Percentiles rank a stretch among this genome's conserved stretches.
Evolutionary conservation across 495 filamentous ascomycete species (phyloP).

Genomic region (Daldinia bambusicola): DNA sequence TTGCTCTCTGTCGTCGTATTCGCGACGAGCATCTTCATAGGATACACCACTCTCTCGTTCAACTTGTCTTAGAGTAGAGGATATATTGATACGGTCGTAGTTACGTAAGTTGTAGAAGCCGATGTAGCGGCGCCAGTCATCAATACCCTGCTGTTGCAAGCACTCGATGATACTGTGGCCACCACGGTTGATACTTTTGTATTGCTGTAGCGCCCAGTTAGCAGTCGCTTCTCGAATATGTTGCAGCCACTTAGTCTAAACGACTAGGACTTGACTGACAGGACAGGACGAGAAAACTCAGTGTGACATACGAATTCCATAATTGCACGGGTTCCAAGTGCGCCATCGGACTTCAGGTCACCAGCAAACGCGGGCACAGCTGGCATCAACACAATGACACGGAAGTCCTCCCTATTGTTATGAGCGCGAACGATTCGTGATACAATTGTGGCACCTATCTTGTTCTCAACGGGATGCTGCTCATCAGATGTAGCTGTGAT

Average conservation of each 20-base stretch:
- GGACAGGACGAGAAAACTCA: neutral
- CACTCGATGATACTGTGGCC: conserved; percentile 87
- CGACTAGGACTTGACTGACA: neutral
- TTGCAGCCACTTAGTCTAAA: neutral
- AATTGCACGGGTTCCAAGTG: conserved; percentile 88
- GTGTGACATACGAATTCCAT: conserved; percentile 76
- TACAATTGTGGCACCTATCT: conserved; percentile 87
- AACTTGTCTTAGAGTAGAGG: conserved; percentile 67
- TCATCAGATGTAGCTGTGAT: conserved; percentile 85
- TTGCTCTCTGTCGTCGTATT: conserved; percentile 68
- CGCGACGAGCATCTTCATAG: conserved; percentile 75
- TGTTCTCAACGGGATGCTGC: conserved; percentile 85
- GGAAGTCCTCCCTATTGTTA: conserved; percentile 76
- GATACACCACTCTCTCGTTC: conserved; percentile 75
- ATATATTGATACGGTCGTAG: conserved; percentile 89
- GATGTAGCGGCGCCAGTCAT: conserved; percentile 79
- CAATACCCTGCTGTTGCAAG: conserved; percentile 74
- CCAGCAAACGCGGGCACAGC: conserved; percentile 92
- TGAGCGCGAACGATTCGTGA: conserved; percentile 86
- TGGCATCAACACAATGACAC: conserved; percentile 87
- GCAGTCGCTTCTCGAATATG: neutral
- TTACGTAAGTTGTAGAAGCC: conserved; percentile 95
- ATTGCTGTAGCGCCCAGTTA: conserved; percentile 58
- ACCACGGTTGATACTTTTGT: conserved; percentile 87
- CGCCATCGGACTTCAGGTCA: conserved; percentile 80